phyloP scores from a whole-genome alignment of 1,284 basidiomycete species.

The Cryptococcus floricola region DNA sequence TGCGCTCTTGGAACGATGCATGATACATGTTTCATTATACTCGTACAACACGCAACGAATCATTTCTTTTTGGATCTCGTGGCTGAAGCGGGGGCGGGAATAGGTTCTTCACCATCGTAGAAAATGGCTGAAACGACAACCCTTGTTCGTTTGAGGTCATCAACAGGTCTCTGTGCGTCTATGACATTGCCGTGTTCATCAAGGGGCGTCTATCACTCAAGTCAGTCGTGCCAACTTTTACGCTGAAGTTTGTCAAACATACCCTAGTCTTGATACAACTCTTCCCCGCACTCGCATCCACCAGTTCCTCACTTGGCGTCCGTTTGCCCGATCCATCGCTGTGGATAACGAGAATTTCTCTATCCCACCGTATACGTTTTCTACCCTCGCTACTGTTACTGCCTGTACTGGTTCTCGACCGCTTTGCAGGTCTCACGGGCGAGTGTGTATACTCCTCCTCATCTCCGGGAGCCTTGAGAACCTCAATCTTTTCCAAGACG shows the following conservation, averaged over 20 bases:
- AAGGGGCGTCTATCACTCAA: constrained; percentile 57
- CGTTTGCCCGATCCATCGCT: constrained; percentile 18
- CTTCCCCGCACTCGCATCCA: constrained; percentile 42
- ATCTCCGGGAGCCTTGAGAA: constrained; percentile 63
- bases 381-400: constrained; percentile 18
- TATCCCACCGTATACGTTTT: constrained; percentile 73
- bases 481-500: constrained; percentile 18
- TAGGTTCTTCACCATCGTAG: constrained; percentile 66
- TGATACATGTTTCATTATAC: neutral
- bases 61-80: constrained; percentile 17
- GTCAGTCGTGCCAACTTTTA: neutral
- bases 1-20: neutral
- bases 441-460: constrained; percentile 68
- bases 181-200: constrained; percentile 72
- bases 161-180: constrained; percentile 59
- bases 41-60: neutral
- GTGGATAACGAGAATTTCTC: constrained; percentile 53
- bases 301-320: neutral
- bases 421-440: constrained; percentile 52
- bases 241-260: constrained; percentile 9
- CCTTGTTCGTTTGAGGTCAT: constrained; percentile 61
- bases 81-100: constrained; percentile 7
- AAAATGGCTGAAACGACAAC: constrained; percentile 73
- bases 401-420: constrained; percentile 28
- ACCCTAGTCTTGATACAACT: constrained; percentile 71